Evolutionary conservation across 1,139 yeast genomes (phyloP).

Genomic region (Saccharomyces pastorianus): DNA sequence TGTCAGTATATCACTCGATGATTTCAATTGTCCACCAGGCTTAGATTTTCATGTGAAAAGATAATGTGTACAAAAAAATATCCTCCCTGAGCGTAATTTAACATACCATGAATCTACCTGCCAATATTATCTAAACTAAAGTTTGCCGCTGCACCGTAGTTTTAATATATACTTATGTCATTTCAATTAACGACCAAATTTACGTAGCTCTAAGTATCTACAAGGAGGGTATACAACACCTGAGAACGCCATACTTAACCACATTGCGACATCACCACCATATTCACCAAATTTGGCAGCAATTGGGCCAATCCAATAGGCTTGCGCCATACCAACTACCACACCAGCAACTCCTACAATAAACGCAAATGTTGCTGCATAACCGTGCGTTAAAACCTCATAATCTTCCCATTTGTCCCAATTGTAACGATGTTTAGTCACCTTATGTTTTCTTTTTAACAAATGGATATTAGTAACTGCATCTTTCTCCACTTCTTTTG

Average conservation of each 20-base stretch:
- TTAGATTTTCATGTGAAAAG: too few relatives aligned
- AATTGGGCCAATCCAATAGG: constrained; percentile 66
- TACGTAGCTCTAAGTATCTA: constrained; percentile 55
- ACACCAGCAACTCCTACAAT: constrained; percentile 65
- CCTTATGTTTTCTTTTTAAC: constrained; percentile 15
- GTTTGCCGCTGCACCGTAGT: not conserved
- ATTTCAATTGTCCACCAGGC: not conserved
- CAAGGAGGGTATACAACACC: constrained; percentile 55
- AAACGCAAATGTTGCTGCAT: constrained; percentile 56
- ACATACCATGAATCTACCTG: not conserved
- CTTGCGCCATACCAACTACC: constrained; percentile 76
- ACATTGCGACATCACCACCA: constrained; percentile 79
- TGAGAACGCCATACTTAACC: constrained; percentile 69
- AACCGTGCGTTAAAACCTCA: constrained; percentile 48
- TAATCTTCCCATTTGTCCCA: constrained; percentile 62
- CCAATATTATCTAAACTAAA: not conserved
- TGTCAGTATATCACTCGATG: not conserved
- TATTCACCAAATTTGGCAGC: constrained; percentile 48
- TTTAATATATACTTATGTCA: not conserved
- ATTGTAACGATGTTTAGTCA: constrained; percentile 40
- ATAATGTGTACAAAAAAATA: too few relatives aligned
- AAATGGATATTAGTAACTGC: constrained; percentile 13
- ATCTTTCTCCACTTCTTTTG: constrained; percentile 5
- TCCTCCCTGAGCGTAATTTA: not conserved
- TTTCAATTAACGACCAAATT: constrained; percentile 35